Evolutionary conservation across 805 yeast species (phyloP).

Genomic region (Myxozyma vanderwaltii): DNA sequence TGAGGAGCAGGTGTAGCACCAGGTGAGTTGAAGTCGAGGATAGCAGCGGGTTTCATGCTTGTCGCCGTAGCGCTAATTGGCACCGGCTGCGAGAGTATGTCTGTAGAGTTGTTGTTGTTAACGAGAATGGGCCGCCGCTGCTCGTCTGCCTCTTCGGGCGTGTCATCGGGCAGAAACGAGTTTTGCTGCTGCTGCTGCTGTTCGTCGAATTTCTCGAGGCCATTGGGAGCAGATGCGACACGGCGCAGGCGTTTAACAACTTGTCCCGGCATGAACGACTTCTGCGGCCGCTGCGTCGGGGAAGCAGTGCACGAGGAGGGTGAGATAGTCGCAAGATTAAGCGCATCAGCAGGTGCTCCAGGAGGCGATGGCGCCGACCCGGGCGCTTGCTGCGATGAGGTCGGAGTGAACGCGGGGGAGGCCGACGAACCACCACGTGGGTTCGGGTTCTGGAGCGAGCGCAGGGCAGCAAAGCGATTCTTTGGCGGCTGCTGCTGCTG

Average conservation of each 20-base stretch:
- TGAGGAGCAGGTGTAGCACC: neutral
- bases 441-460: constrained; percentile 34
- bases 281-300: constrained; percentile 24
- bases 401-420: neutral
- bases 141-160: constrained; percentile 10
- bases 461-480: constrained; percentile 34
- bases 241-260: constrained; percentile 53
- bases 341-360: constrained; percentile 9
- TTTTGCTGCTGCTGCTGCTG: constrained; percentile 6
- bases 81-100: constrained; percentile 16
- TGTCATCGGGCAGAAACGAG: constrained; percentile 1
- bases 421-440: constrained; percentile 22
- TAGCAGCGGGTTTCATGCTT: neutral
- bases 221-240: constrained; percentile 85
- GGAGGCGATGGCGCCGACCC: constrained; percentile 9
- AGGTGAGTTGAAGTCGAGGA: constrained; percentile 14
- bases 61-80: constrained; percentile 9
- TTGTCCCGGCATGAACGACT: constrained; percentile 29
- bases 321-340: neutral
- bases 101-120: too few relatives aligned
- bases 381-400: constrained; percentile 2
- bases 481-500: neutral
- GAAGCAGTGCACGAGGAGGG: neutral
- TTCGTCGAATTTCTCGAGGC: constrained; percentile 44
- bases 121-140: too few relatives aligned